Evolutionary conservation across 2,329 filamentous ascomycete genomes (phyloP).

Genomic region (Decorospora gaudefroyi): DNA sequence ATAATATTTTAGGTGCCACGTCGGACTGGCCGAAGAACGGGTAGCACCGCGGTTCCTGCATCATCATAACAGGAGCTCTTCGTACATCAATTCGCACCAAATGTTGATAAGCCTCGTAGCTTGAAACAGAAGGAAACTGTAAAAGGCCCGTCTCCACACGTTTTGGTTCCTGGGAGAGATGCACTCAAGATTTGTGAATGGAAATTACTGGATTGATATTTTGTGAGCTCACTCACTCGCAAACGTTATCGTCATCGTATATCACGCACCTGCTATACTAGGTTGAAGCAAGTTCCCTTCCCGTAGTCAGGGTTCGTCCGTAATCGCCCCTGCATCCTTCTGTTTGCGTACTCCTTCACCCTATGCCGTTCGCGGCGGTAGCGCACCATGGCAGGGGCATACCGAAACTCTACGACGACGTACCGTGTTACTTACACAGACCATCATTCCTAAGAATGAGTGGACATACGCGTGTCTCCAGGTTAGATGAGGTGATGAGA

Average conservation of each 20-base stretch:
- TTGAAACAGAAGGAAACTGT: no score
- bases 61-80: neutral
- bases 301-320: neutral
- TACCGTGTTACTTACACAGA: neutral
- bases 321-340: neutral
- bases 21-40: neutral
- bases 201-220: no score
- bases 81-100: no score
- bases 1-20: neutral
- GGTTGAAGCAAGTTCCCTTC: neutral
- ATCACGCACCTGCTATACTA: neutral
- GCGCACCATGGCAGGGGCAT: neutral
- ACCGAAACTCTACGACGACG: neutral
- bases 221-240: neutral
- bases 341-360: neutral
- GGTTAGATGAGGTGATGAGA: neutral
- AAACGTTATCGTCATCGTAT: no score
- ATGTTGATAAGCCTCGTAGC: no score
- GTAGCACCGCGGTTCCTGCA: neutral
- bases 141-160: no score
- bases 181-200: no score
- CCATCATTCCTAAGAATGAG: neutral
- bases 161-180: no score
- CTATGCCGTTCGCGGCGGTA: neutral
- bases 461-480: neutral